A percentile compares a stretch with the other conserved stretches of the same genome.
phyloP scores from a whole-genome alignment of 192 early-diverging fungal genomes.

The Backusella tuberculispora region DNA sequence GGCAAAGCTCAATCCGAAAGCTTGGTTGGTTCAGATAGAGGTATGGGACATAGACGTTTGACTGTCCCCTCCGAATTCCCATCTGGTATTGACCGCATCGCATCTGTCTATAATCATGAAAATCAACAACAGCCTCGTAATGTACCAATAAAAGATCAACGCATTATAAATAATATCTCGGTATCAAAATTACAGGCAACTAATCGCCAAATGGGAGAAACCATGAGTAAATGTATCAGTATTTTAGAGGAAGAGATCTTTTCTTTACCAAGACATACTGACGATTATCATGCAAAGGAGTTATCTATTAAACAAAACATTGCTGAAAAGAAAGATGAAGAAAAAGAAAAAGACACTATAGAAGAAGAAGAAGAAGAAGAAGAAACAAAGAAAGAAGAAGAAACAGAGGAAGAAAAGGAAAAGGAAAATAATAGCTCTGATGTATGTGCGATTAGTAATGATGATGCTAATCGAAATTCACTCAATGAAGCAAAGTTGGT shows the following conservation, averaged over 20 bases:
- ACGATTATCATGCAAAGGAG: not conserved
- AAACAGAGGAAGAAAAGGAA: not conserved
- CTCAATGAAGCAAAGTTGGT: slow-evolving; percentile 43
- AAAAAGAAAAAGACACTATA: not conserved
- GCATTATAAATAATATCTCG: not conserved
- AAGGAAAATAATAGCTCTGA: slow-evolving; percentile 17
- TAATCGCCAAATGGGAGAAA: slow-evolving; percentile 40
- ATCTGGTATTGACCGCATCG: slow-evolving; percentile 44
- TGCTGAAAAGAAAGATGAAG: not conserved
- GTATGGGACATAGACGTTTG: slow-evolving; percentile 13
- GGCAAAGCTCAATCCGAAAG: slow-evolving; percentile 24
- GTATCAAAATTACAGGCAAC: slow-evolving; percentile 24
- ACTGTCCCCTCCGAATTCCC: slow-evolving; percentile 38
- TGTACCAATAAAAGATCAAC: not conserved
- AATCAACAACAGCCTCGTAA: not conserved
- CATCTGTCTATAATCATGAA: slow-evolving; percentile 35
- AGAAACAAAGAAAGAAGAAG: not conserved
- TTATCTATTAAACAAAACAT: not conserved
- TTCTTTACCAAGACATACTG: slow-evolving; percentile 7
- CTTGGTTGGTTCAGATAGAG: not conserved
- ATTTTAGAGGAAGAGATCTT: slow-evolving; percentile 54
- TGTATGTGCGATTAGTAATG: slow-evolving; percentile 5
- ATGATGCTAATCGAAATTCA: not conserved
- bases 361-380: not conserved
- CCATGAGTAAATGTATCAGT: slow-evolving; percentile 42